Evolutionary conservation across 495 filamentous ascomycete species (phyloP).

Genomic region (Pyrenopolyporus hunteri): DNA sequence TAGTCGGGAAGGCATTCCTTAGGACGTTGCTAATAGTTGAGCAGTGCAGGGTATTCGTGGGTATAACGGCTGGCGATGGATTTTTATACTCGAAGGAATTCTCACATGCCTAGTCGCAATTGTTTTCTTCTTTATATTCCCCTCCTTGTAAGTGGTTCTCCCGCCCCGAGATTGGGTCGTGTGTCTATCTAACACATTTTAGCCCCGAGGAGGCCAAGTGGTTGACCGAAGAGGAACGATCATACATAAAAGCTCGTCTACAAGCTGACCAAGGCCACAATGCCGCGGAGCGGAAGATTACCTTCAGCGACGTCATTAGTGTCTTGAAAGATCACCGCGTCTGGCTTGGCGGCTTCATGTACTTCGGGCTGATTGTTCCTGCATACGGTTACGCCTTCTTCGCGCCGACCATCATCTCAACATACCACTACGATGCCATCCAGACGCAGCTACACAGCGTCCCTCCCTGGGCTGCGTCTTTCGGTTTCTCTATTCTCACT

Average conservation of each 20-base stretch:
- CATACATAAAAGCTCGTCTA: slow-evolving; percentile 75
- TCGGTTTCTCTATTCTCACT: slow-evolving; percentile 74
- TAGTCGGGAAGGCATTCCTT: not conserved
- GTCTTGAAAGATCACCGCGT: slow-evolving; percentile 79
- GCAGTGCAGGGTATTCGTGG: slow-evolving; percentile 66
- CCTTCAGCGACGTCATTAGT: slow-evolving; percentile 63
- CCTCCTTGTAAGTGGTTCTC: slow-evolving; percentile 67
- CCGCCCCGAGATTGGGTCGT: not conserved
- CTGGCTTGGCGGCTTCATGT: slow-evolving; percentile 81
- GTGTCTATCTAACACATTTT: not conserved
- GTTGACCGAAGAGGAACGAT: slow-evolving; percentile 76
- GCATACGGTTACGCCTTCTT: slow-evolving; percentile 78
- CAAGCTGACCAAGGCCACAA: slow-evolving; percentile 76
- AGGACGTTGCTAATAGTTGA: slow-evolving; percentile 21
- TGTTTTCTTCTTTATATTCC: slow-evolving; percentile 78
- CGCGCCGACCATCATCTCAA: slow-evolving; percentile 74
- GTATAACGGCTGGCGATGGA: slow-evolving; percentile 88
- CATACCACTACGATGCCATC: slow-evolving; percentile 69
- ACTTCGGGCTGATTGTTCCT: slow-evolving; percentile 86
- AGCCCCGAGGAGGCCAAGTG: slow-evolving; percentile 65
- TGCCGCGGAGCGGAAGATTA: slow-evolving; percentile 70
- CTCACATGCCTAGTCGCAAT: slow-evolving; percentile 76
- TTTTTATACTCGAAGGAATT: slow-evolving; percentile 73
- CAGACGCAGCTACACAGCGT: slow-evolving; percentile 81
- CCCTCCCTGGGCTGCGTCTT: slow-evolving; percentile 85